Conservation (phyloP, 495 filamentous ascomycete genomes). For the Tuber indicum region DNA sequence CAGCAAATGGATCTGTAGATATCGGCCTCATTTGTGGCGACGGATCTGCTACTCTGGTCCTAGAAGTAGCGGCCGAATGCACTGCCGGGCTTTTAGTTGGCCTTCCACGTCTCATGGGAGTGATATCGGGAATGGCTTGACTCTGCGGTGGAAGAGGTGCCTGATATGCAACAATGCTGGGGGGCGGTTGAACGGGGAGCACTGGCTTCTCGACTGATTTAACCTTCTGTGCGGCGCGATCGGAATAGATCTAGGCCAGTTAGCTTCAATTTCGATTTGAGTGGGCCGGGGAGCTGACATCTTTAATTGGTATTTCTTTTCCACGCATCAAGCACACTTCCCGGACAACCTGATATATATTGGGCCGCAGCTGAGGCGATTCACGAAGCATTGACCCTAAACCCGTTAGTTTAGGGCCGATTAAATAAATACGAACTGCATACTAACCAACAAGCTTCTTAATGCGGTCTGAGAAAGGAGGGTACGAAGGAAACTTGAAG, state of each 20-base stretch:
- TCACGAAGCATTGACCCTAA: slow-evolving; percentile 86
- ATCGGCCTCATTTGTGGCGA: slow-evolving; percentile 59
- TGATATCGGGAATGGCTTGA: slow-evolving; percentile 76
- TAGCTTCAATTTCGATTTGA: slow-evolving; percentile 7
- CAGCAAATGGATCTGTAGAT: slow-evolving; percentile 80
- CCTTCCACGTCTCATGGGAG: slow-evolving; percentile 87
- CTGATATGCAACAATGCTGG: slow-evolving; percentile 48
- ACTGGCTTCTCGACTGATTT: slow-evolving; percentile 30
- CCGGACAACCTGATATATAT: slow-evolving; percentile 83
- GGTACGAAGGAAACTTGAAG: slow-evolving; percentile 85
- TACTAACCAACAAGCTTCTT: slow-evolving; percentile 84
- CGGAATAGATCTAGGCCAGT: slow-evolving; percentile 33
- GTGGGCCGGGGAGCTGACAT: slow-evolving; percentile 54
- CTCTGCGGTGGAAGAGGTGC: slow-evolving; percentile 62
- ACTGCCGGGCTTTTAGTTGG: slow-evolving; percentile 53
- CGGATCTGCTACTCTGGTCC: slow-evolving; percentile 25
- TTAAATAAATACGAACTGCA: slow-evolving; percentile 26
- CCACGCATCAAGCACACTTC: slow-evolving; percentile 86
- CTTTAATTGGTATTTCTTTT: slow-evolving; percentile 80
- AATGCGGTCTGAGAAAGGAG: slow-evolving; percentile 77
- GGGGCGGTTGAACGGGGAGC: slow-evolving; percentile 36
- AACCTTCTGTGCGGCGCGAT: slow-evolving; percentile 16
- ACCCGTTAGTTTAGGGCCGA: slow-evolving; percentile 22
- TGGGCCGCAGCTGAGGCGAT: slow-evolving; percentile 71
- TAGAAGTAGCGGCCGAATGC: slow-evolving; percentile 37